These are phyloP conservation scores for Pistacia integerrima DNA, from an alignment of 345 rosid species.

Conservation along the genomic window DNA sequence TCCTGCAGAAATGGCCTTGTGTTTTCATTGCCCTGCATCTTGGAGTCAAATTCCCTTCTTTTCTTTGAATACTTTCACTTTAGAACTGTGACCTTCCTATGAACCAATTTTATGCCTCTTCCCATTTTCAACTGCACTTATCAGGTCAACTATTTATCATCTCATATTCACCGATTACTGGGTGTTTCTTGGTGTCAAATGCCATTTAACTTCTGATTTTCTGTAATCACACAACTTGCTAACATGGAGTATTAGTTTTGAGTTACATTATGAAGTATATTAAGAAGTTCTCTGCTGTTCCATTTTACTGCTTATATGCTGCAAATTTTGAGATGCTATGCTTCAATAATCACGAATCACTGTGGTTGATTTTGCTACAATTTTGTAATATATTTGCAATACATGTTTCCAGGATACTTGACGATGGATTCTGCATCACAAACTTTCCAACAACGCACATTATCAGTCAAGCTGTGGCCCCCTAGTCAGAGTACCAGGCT, in stretches of 20 bases:
- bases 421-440: constrained; percentile 54
- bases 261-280: not conserved
- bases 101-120: not conserved
- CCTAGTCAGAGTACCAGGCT: constrained; percentile 78
- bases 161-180: not conserved
- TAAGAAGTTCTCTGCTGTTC: not conserved
- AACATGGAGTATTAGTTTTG: not conserved
- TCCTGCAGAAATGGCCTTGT: not conserved
- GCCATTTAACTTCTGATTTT: not conserved
- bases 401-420: constrained; percentile 37
- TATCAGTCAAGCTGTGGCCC: constrained; percentile 86
- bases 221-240: not conserved
- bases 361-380: not conserved
- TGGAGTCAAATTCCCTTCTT: not conserved
- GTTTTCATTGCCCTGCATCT: not conserved
- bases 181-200: not conserved
- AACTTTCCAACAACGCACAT: constrained; percentile 39
- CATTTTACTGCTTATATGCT: constrained; percentile 8
- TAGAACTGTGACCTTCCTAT: not conserved
- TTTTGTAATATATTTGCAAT: constrained; percentile 8
- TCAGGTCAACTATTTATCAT: no score
- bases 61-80: not conserved
- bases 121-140: no score
- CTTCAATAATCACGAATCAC: not conserved
- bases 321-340: not conserved